Conservation (phyloP, 495 filamentous ascomycete species). For the Penicillium desertorum region DNA sequence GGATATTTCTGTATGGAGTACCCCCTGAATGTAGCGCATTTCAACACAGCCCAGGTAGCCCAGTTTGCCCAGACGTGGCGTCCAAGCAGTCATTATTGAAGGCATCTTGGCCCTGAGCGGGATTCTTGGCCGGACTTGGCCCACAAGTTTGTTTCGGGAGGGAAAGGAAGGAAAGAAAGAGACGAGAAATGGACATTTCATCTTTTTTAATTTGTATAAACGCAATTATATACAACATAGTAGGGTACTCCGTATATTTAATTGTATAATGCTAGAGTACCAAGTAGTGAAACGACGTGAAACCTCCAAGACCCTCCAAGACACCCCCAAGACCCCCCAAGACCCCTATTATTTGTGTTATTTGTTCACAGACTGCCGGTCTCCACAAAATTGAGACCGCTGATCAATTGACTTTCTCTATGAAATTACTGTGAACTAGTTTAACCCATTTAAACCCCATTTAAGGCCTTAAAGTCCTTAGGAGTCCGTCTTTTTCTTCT, state of each 20-base stretch:
- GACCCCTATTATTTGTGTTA: background rate
- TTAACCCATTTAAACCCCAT: background rate
- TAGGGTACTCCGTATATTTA: background rate
- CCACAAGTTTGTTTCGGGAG: background rate
- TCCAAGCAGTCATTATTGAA: background rate
- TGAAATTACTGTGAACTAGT: background rate
- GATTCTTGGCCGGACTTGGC: slow-evolving; percentile 1
- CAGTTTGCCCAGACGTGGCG: background rate
- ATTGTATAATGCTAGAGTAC: background rate
- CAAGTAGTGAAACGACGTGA: background rate
- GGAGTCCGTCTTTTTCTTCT: slow-evolving; percentile 2
- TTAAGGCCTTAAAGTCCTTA: background rate
- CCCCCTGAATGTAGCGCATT: slow-evolving; percentile 1
- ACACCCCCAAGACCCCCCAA: background rate
- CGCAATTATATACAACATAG: background rate
- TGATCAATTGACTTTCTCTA: background rate
- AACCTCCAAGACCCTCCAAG: background rate
- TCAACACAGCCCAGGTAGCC: background rate
- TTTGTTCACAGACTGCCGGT: slow-evolving; percentile 1
- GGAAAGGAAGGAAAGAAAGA: background rate
- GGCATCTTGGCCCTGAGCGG: background rate
- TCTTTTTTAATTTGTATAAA: background rate
- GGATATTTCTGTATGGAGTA: background rate
- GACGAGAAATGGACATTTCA: background rate
- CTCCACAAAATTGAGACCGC: slow-evolving; percentile 7